Conservation (phyloP, 179 eudicot genomes). For the Gypsophila paniculata region DNA sequence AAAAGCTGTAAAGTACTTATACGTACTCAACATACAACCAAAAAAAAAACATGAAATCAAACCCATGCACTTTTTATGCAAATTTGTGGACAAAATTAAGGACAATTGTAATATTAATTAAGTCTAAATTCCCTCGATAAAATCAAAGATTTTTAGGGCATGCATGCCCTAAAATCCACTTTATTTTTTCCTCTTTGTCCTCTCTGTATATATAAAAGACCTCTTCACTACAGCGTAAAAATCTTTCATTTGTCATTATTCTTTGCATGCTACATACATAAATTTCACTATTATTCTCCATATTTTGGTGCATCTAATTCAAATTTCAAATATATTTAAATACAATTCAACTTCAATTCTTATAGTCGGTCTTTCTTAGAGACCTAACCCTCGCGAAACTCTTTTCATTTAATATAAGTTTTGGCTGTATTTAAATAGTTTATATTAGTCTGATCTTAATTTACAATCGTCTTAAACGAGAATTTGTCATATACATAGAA, state of each 20-base stretch:
- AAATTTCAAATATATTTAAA: too few species aligned
- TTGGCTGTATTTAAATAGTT: too few species aligned
- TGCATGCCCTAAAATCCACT: conserved; percentile 19
- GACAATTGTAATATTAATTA: not conserved
- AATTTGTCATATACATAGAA: not conserved
- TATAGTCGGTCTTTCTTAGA: not conserved
- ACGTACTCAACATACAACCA: not conserved
- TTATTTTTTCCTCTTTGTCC: not conserved
- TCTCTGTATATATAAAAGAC: not conserved
- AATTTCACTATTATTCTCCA: not conserved
- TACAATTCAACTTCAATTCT: not conserved
- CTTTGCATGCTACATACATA: not conserved
- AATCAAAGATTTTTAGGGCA: conserved; percentile 14
- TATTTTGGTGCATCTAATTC: not conserved
- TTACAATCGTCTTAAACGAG: too few species aligned
- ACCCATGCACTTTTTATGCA: conserved; percentile 24
- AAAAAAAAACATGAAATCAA: conserved; percentile 28
- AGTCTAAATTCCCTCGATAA: conserved; percentile 13
- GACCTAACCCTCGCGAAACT: not conserved
- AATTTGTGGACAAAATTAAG: conserved; percentile 20
- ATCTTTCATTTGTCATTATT: conserved; percentile 23
- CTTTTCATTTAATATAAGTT: too few species aligned
- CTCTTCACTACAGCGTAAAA: conserved; percentile 15
- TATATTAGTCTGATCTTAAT: too few species aligned
- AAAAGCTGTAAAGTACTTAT: conserved; percentile 3